Conservation (phyloP, 495 filamentous ascomycete genomes). For the Trichoderma orchidacearum region DNA sequence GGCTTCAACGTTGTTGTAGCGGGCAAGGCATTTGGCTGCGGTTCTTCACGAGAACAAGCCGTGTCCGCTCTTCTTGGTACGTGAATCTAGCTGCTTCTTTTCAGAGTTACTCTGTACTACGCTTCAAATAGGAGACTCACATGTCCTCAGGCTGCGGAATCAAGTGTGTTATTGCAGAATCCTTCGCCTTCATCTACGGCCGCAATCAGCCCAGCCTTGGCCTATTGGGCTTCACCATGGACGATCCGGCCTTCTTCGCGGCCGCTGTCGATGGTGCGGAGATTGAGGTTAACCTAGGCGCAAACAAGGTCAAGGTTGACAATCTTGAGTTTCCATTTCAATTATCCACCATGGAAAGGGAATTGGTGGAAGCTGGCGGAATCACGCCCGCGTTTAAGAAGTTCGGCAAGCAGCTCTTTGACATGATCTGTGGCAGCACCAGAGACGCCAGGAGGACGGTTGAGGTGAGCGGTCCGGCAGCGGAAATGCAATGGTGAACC, state of each 20-base stretch:
- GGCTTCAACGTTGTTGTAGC: conserved; percentile 28
- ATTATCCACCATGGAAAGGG: conserved; percentile 21
- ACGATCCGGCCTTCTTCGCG: conserved; percentile 19
- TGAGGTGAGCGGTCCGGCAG: neutral
- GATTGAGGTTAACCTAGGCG: conserved; percentile 16
- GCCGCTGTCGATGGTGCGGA: conserved; percentile 15
- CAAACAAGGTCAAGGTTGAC: conserved; percentile 8
- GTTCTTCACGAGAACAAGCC: conserved; percentile 30
- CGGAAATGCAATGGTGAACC: neutral
- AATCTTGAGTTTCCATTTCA: conserved; percentile 14
- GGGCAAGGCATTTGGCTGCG: conserved; percentile 28
- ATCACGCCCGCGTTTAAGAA: conserved; percentile 19
- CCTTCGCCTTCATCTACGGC: conserved; percentile 28
- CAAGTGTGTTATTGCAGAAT: conserved; percentile 25
- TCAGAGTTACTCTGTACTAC: no score
- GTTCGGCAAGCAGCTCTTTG: conserved; percentile 23
- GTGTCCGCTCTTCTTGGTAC: conserved; percentile 21
- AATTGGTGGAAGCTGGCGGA: conserved; percentile 18
- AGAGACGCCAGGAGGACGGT: neutral
- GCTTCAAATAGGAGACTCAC: no score
- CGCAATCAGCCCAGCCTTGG: conserved; percentile 28
- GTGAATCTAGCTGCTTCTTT: neutral
- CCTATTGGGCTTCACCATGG: conserved; percentile 23
- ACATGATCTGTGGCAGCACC: conserved; percentile 4
- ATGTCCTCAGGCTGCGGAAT: conserved; percentile 15